Conservation (phyloP, 2,329 filamentous ascomycete species). For the Paecilomyces variotii region DNA sequence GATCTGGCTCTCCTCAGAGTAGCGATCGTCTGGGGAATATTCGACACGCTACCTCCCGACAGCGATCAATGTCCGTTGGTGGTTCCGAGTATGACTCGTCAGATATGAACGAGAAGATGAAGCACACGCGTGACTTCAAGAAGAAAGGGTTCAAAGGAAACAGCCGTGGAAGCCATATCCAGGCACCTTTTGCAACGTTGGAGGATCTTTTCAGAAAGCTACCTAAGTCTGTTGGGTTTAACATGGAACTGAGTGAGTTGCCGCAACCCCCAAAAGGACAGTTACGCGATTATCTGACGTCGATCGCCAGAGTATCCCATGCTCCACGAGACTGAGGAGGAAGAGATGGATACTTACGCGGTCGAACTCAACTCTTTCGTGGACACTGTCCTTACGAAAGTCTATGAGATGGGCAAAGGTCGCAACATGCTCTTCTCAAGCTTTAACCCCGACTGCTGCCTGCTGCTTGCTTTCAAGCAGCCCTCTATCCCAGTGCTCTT, state of each 20-base stretch:
- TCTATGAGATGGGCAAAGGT: slow-evolving; percentile 74
- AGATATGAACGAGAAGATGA: slow-evolving; percentile 73
- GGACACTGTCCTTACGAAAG: slow-evolving; percentile 81
- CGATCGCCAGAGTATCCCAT: slow-evolving; percentile 70
- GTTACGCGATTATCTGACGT: slow-evolving; percentile 19
- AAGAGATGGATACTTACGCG: slow-evolving; percentile 94
- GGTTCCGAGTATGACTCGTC: slow-evolving; percentile 37
- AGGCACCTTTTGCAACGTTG: slow-evolving; percentile 88
- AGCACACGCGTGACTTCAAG: slow-evolving; percentile 93
- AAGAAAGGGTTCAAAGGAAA: slow-evolving; percentile 94
- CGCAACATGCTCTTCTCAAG: slow-evolving; percentile 96
- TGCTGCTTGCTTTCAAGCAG: slow-evolving; percentile 93
- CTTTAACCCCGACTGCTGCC: slow-evolving; percentile 95
- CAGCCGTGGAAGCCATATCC: slow-evolving; percentile 86
- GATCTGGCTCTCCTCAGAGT: slow-evolving; percentile 39
- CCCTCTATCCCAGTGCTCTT: slow-evolving; percentile 94
- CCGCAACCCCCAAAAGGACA: slow-evolving; percentile 12
- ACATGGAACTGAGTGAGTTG: slow-evolving; percentile 78
- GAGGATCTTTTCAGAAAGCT: slow-evolving; percentile 87
- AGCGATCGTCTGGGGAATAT: slow-evolving; percentile 7
- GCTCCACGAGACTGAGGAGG: slow-evolving; percentile 88
- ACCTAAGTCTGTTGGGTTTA: slow-evolving; percentile 80
- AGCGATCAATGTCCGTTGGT: slow-evolving; percentile 54
- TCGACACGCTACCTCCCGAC: slow-evolving; percentile 19
- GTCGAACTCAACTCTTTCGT: slow-evolving; percentile 96